A percentile compares a stretch with the other conserved stretches of the same genome.
Conservation (phyloP, 1,284 basidiomycete genomes). For the Rhodotorula sp. region DNA sequence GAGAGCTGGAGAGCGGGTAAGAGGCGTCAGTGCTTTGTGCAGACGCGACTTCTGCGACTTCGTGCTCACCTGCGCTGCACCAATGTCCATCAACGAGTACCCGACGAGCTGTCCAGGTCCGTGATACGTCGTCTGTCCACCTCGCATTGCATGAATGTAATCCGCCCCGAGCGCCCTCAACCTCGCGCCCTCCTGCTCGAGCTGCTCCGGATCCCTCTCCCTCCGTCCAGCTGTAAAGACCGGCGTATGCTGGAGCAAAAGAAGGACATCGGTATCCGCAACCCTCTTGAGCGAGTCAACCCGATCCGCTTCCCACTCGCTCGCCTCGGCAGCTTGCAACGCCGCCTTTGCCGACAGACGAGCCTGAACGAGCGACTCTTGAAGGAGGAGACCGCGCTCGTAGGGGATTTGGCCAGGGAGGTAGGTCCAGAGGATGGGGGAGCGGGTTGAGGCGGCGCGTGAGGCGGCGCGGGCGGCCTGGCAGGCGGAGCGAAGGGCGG, state of each 20-base stretch:
- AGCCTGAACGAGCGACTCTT: slow-evolving; percentile 34
- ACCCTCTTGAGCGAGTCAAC: slow-evolving; percentile 48
- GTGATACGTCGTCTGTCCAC: slow-evolving; percentile 94
- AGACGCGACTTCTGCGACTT: no score
- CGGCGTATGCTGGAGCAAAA: slow-evolving; percentile 72
- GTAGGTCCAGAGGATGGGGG: slow-evolving; percentile 31
- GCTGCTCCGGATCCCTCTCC: slow-evolving; percentile 64
- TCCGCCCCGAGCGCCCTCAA: slow-evolving; percentile 77
- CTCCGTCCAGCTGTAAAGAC: slow-evolving; percentile 91
- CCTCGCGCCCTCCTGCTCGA: slow-evolving; percentile 60
- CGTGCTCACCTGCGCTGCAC: slow-evolving; percentile 56
- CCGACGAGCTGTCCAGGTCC: slow-evolving; percentile 96
- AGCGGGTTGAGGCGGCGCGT: not conserved
- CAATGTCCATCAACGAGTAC: slow-evolving; percentile 87
- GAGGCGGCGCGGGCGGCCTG: not conserved
- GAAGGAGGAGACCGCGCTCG: slow-evolving; percentile 29
- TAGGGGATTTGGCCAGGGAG: slow-evolving; percentile 34
- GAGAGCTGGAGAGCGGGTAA: slow-evolving; percentile 45
- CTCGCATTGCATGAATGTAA: slow-evolving; percentile 76
- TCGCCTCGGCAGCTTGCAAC: slow-evolving; percentile 62
- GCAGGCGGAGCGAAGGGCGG: not conserved
- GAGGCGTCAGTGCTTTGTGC: not conserved
- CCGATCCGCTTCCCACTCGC: slow-evolving; percentile 51
- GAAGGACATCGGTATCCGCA: slow-evolving; percentile 53
- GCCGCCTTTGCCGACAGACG: slow-evolving; percentile 52